phyloP scores from a whole-genome alignment of 257 asterid species.

The Fraxinus pennsylvanica region DNA sequence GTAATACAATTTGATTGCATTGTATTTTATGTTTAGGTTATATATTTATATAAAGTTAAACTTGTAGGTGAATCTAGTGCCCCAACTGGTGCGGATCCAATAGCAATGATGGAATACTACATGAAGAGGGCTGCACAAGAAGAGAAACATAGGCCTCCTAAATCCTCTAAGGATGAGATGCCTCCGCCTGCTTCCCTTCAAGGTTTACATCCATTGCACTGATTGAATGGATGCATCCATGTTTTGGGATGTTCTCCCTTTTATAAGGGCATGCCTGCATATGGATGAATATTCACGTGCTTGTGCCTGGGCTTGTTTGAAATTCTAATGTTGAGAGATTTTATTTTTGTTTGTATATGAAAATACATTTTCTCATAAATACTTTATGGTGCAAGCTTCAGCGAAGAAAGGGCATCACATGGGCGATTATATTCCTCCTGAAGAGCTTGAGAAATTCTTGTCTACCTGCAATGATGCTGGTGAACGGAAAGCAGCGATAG shows the following conservation, averaged over 20 bases:
- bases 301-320: slow-evolving; percentile 6
- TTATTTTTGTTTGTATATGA: not conserved
- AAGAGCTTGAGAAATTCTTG: slow-evolving; percentile 86
- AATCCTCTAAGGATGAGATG: slow-evolving; percentile 87
- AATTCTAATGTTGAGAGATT: not conserved
- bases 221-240: not conserved
- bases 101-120: slow-evolving; percentile 95
- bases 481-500: slow-evolving; percentile 60
- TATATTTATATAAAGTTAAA: slow-evolving; percentile 23
- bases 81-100: slow-evolving; percentile 65
- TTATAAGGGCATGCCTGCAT: not conserved
- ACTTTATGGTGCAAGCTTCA: slow-evolving; percentile 35
- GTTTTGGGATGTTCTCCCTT: not conserved
- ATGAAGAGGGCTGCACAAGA: slow-evolving; percentile 91
- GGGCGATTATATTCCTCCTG: slow-evolving; percentile 94
- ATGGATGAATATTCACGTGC: not conserved
- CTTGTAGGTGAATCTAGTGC: slow-evolving; percentile 55
- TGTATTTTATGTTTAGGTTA: slow-evolving; percentile 15
- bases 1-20: not conserved
- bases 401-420: slow-evolving; percentile 86
- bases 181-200: slow-evolving; percentile 89
- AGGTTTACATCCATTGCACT: slow-evolving; percentile 40
- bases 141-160: slow-evolving; percentile 68
- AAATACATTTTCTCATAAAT: slow-evolving; percentile 25
- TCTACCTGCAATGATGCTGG: slow-evolving; percentile 71